Evolutionary conservation across 768 basidiomycete species (phyloP), one percentile per base, ranked within the genome.

Genomic region (Agaricus sinodeliciosus): DNA sequence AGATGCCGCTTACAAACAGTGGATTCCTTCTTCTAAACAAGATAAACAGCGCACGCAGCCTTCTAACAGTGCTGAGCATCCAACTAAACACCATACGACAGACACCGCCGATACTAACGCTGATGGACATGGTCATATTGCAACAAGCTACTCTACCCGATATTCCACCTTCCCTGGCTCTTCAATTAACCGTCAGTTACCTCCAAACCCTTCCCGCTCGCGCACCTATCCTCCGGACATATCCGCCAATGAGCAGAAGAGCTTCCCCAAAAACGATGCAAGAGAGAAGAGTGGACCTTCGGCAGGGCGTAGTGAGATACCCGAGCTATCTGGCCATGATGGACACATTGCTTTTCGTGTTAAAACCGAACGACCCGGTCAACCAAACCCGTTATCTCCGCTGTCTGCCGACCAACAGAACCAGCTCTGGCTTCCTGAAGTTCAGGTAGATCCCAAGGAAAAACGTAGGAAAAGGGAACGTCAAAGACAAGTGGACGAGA

Each of bases 1-100:
- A 43, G 50, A 67, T 60, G 68, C 69, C 55, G 55, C 67, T 31
- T 68, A 67, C 58, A 69, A 69, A 62, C 65, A 70, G 55, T 72
- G 71, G 69, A 61, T 63, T 57, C 64, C 71, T 31, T 48, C 59
- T 57, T 35, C 34, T 59, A 49, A 63, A 46, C 27, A 19, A 41
- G 58, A 51, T 41, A 49, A 47, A 51, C 36, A 45, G 45, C 35
- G 55, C 40, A 27, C 51, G 28, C 55, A 56, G 48, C 44, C 49
- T 48, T 45, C 40, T 45, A 59, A 40, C 26, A 60, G 66, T 55
- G 55, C 58, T 53, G 66, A 70, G 42, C 61, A 63, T 36, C 43
- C 50, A 31, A 55, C 56, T 45, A 57, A 57, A 27, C 35, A 12
- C 45, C 44, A 28, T 26, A 16, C 51, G 27, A 25, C 51, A 13